Percentiles rank a stretch among this genome's conserved stretches.
Evolutionary conservation across 352 stramenopile species (phyloP).

Genomic region (Plasmopara halstedii): DNA sequence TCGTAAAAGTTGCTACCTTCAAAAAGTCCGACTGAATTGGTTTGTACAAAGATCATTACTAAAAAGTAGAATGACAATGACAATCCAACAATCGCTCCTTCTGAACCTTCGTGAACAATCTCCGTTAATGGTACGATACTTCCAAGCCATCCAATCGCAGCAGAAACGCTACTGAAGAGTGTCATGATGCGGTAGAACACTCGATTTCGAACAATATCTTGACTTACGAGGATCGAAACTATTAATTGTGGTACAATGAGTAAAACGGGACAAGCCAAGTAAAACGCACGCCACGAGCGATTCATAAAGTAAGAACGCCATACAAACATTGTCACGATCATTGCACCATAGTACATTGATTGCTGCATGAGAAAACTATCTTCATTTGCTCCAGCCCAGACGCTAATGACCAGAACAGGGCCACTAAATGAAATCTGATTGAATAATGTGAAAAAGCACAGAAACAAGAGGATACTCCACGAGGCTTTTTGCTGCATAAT

Average conservation of each 20-base stretch:
- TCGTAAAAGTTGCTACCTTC: constrained; percentile 42
- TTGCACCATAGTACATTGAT: constrained; percentile 39
- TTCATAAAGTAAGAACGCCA: constrained; percentile 60
- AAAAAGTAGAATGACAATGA: constrained; percentile 45
- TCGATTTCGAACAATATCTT: constrained; percentile 37
- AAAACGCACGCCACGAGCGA: constrained; percentile 45
- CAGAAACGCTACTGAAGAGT: constrained; percentile 35
- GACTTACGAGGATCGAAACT: constrained; percentile 36
- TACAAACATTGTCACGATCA: constrained; percentile 43
- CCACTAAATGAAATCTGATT: constrained; percentile 45
- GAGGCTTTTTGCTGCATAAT: constrained; percentile 72
- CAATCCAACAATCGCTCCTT: constrained; percentile 51
- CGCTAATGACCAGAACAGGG: constrained; percentile 30
- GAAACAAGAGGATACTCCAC: constrained; percentile 59
- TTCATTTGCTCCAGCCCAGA: constrained; percentile 28
- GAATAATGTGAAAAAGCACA: constrained; percentile 54
- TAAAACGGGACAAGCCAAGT: no score
- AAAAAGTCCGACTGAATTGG: constrained; percentile 39
- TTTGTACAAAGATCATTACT: constrained; percentile 52
- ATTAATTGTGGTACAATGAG: constrained; percentile 37
- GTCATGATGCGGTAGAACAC: constrained; percentile 57
- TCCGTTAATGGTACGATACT: constrained; percentile 54
- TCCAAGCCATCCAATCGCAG: constrained; percentile 48
- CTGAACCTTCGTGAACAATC: constrained; percentile 57
- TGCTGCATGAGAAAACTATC: constrained; percentile 46